Evolutionary conservation across 352 stramenopile species (phyloP).

Genomic region (Blastocystis sp.): DNA sequence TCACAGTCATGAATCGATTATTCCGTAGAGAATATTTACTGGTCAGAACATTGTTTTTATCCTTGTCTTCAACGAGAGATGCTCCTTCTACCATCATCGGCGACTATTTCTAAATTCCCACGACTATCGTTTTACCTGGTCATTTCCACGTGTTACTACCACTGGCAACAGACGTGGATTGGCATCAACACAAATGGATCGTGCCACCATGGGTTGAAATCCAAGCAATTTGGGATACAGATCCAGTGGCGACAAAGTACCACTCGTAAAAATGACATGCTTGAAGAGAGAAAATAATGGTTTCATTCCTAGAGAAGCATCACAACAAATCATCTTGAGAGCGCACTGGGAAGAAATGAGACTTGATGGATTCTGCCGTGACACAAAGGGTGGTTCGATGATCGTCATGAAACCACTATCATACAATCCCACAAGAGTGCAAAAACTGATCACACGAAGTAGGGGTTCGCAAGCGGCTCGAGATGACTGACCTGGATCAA

Average conservation of each 20-base stretch:
- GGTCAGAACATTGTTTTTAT: neutral
- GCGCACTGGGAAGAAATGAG: conserved; percentile 74
- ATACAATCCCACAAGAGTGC: conserved; percentile 71
- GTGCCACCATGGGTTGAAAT: conserved; percentile 90
- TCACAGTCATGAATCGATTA: conserved; percentile 1
- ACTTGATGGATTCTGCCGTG: neutral
- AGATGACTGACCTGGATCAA: neutral
- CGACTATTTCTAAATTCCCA: neutral
- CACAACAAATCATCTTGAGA: conserved; percentile 90
- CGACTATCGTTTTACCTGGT: conserved; percentile 77
- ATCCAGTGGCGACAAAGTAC: conserved; percentile 96
- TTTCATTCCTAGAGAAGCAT: conserved; percentile 93
- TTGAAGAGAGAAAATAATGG: conserved; percentile 93
- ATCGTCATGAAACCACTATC: conserved; percentile 43
- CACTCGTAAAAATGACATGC: conserved; percentile 81
- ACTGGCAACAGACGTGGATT: conserved; percentile 91
- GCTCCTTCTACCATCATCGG: neutral
- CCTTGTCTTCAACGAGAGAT: neutral
- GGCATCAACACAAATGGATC: conserved; percentile 93
- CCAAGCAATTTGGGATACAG: conserved; percentile 96
- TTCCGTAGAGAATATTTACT: conserved; percentile 22
- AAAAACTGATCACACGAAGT: conserved; percentile 67
- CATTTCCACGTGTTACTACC: conserved; percentile 91
- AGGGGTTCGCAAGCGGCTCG: neutral
- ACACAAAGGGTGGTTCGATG: conserved; percentile 3